Evolutionary conservation across 768 basidiomycete genomes (phyloP), one percentile per base, ranked within the genome.

Genomic region (Tulasnella sp.): DNA sequence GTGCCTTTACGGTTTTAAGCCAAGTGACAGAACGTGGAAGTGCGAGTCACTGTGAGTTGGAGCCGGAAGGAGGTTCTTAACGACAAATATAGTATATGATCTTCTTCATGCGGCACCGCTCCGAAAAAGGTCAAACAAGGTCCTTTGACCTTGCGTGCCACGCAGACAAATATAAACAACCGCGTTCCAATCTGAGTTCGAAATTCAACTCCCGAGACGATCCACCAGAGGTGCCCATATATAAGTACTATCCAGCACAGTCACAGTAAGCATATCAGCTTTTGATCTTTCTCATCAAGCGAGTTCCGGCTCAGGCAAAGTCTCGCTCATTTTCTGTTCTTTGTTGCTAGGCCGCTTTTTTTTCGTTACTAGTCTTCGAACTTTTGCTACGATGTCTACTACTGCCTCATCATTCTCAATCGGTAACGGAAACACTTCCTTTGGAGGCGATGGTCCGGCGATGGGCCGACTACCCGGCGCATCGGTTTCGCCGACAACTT

Each of bases 141-240:
- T 57, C 35, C 35, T 35, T 35, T 2, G 35, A 35, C 55, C 55
- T 57, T 13, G 55, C 1, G 55, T 20, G 55, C 55, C 55, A 18
- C 55, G 20, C 26, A 3, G n/a, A 18, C 55, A 57, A 57, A 57
- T 26, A 57, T 26, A 57, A 26, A 16, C 55, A 57, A 57, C 16
- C 55, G 55, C 55, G 55, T 23, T 26, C 55, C 55, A 57, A 57
- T 57, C 55, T 57, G 55, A 57, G 55, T 57, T 57, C 55, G 55
- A 57, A 57, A 57, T 57, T 57, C 55, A 57, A 57, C 55, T 57
- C 16, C 55, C 9, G 23, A 26, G 44, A 44, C 10, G 13, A 2
- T 18, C 44, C 44, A 44, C 16, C 55, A 57, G 26, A 13, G 9
- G 20, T 23, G 9, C 55, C 2, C 55, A n/a, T 18, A 57, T 57